Conservation (phyloP, 2,329 filamentous ascomycete species). For the Xylariomycetidae sp. region DNA sequence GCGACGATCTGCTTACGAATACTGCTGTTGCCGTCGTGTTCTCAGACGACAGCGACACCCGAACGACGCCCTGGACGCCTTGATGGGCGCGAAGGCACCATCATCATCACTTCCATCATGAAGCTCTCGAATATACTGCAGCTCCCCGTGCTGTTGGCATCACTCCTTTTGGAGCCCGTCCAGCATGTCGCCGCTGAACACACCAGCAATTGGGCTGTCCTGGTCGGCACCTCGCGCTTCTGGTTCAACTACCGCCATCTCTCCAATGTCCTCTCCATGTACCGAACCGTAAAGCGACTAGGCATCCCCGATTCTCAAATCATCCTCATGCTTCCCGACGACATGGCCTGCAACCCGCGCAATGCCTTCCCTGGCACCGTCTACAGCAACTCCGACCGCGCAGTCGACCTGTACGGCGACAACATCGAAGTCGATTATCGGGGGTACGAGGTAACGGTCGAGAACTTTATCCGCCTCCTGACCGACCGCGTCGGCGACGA, state of each 20-base stretch:
- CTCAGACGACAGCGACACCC: no score
- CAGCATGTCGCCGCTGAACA: slow-evolving; percentile 59
- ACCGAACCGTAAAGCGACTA: slow-evolving; percentile 94
- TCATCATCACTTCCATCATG: no score
- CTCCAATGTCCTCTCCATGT: slow-evolving; percentile 93
- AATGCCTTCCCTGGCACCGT: slow-evolving; percentile 97
- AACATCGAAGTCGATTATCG: slow-evolving; percentile 99
- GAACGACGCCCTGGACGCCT: no score
- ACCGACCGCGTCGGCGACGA: slow-evolving; percentile 93
- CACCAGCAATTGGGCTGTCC: slow-evolving; percentile 97
- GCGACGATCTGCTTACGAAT: no score
- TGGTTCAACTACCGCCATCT: slow-evolving; percentile 99
- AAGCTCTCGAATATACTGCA: slow-evolving; percentile 40
- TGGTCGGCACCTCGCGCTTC: slow-evolving; percentile 97
- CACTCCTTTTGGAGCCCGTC: slow-evolving; percentile 38
- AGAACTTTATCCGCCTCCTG: slow-evolving; percentile 94
- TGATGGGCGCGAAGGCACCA: no score
- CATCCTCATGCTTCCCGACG: slow-evolving; percentile 98
- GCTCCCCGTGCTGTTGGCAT: slow-evolving; percentile 42
- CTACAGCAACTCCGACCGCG: slow-evolving; percentile 95
- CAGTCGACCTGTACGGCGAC: slow-evolving; percentile 93
- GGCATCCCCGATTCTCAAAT: slow-evolving; percentile 98
- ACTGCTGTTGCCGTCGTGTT: no score
- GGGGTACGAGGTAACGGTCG: slow-evolving; percentile 96
- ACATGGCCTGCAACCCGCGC: slow-evolving; percentile 98